Evolutionary conservation across 176 grass and related monocot genomes (phyloP), one percentile per base, ranked within the genome.

Genomic region (Carex littledalei): DNA sequence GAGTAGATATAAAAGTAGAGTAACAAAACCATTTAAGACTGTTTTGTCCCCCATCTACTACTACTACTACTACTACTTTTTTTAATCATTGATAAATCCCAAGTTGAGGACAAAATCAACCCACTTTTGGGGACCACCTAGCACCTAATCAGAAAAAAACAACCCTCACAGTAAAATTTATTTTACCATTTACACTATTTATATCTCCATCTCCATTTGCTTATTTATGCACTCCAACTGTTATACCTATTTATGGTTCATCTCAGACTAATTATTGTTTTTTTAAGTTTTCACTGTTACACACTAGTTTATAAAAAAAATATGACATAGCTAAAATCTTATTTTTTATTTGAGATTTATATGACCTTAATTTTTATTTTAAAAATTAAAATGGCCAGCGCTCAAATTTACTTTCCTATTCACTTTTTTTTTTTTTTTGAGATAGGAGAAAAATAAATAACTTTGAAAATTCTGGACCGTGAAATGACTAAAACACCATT

Each of bases 1-100:
- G 5, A 37, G 4, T 37, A 37, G 52, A 63, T 79, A 86, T 15
- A 79, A 18, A 86, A 67, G 75, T 76, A 58, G 49, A 81, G 56
- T 86, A 86, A 78, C 73, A 63, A 80, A 86, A 79, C 32, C 54
- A 76, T 58, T 80, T 66, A 80, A 77, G 6, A 61, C 6, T 67
- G 55, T 67, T 64, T 79, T 86, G 84, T 67, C 74, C 43, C 43
- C 34, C 58, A 83, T 50, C 61, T 67, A 65, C 61, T 8, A 66
- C 0, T 24, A 24, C 61, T 8, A 66, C n/a, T n/a, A n/a, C n/a
- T n/a, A n/a, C n/a, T n/a, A n/a, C n/a, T n/a, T n/a, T n/a, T 50
- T 65, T 86, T 55, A 86, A 86, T 80, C 74, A 86, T 86, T 86
- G 84, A 86, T 80, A 79, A 79, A 50, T 78, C 58, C 41, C 39